A percentile compares a stretch with the other conserved stretches of the same genome.
These are phyloP conservation scores for Trichophaea hybrida DNA, from an alignment of 2,329 filamentous ascomycete species.

Conservation along the genomic window DNA sequence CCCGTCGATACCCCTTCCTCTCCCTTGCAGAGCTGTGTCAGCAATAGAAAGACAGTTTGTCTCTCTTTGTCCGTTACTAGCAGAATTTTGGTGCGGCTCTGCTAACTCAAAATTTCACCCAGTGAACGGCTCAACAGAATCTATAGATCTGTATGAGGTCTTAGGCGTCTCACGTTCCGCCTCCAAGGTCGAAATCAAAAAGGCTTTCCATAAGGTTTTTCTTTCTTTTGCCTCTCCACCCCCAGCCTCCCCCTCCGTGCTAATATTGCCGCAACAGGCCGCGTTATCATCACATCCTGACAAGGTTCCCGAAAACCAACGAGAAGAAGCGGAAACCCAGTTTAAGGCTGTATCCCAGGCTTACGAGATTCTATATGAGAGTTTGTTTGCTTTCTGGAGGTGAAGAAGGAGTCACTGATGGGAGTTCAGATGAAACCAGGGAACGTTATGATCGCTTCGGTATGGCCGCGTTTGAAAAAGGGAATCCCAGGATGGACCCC, in stretches of 20 bases:
- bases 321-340: constrained; percentile 70
- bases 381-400: neutral
- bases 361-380: constrained; percentile 91
- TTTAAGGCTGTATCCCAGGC: constrained; percentile 91
- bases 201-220: constrained; percentile 82
- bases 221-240: constrained; percentile 6
- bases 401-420: neutral
- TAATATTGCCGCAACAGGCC: constrained; percentile 40
- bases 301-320: constrained; percentile 77
- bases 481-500: constrained; percentile 47
- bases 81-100: too few species aligned
- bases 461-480: constrained; percentile 86
- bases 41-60: too few species aligned
- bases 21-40: too few species aligned
- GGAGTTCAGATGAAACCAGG: constrained; percentile 60
- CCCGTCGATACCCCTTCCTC: too few species aligned
- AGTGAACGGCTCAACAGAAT: constrained; percentile 32
- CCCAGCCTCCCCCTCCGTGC: constrained; percentile 5
- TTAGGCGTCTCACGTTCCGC: constrained; percentile 61
- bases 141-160: constrained; percentile 55
- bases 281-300: constrained; percentile 84
- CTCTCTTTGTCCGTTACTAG: too few species aligned
- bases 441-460: constrained; percentile 84
- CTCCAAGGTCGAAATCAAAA: constrained; percentile 71
- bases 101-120: neutral